Base-by-base conservation (phyloP, 148 eudicot genomes). In the Diospyros lotus region DNA sequence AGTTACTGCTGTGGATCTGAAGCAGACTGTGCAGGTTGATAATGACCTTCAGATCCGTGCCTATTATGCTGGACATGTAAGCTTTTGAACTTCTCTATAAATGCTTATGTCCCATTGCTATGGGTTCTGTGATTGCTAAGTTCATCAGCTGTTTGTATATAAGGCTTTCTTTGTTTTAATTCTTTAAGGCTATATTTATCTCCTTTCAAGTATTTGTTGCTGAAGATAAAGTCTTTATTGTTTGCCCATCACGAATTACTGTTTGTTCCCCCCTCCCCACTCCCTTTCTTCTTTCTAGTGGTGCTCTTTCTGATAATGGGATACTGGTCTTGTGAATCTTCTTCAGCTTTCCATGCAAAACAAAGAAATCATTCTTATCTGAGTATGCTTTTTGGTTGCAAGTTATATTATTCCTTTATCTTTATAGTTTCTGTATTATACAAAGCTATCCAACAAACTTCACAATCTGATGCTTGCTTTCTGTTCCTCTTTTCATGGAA, bases 11-110 rank as follows among this genome's bases (percentile, higher is more conserved):
- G 94, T 95, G 71, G 94, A 95, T 85, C 80, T 95, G 71, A 95
- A 90, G 84, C 97, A 95, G 87, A 95, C 91, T 8, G 75, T 95
- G 54, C 83, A 84, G 78, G 94, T 95, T 81, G 99, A 90, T 77
- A 80, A 88, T 77, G 94, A 92, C 81, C 96, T 95, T 74, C 93
- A 92, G 76, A 90, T 95, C 77, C 93, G 97, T 75, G 97, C 99
- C 40, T 95, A 95, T 81, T 95, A 95, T 75, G 99, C 97, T 40
- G 97, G 97, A 72, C 99, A 95, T 86, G 99, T 95, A 82, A 80
- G 91, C 51, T 72, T 72, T 62, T 18, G 28, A 53, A 56, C n/a
- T 28, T 28, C 28, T 28, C 28, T 28, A 28, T 28, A 28, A 28
- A 28, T 28, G 28, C 56, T 40, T 66, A 14, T 50, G 59, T 59